A percentile compares a stretch with the other conserved stretches of the same genome.
Conservation (phyloP, 768 basidiomycete species). For the Grammothele lineata region DNA sequence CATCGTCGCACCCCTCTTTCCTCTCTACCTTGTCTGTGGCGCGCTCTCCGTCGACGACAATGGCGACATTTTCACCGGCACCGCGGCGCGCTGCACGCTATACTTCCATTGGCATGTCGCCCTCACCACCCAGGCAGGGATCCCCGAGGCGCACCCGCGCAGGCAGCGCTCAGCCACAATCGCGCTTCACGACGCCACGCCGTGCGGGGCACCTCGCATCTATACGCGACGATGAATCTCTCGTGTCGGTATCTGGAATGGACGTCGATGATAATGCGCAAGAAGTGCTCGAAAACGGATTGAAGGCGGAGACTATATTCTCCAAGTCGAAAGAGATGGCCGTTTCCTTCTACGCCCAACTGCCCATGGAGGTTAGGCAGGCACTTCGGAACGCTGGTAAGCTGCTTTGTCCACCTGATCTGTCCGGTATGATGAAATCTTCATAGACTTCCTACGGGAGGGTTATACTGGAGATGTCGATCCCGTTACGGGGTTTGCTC, state of each 20-base stretch:
- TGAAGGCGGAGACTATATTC: conserved; percentile 40
- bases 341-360: conserved; percentile 61
- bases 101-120: conserved; percentile 21
- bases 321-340: conserved; percentile 71
- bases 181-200: conserved; percentile 40
- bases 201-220: conserved; percentile 15
- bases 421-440: not conserved
- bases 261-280: conserved; percentile 55
- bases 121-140: conserved; percentile 20
- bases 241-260: conserved; percentile 37
- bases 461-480: conserved; percentile 71
- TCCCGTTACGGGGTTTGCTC: conserved; percentile 65
- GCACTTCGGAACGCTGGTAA: conserved; percentile 65
- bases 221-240: conserved; percentile 37
- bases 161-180: conserved; percentile 29
- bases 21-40: not conserved
- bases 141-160: conserved; percentile 24
- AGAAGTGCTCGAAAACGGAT: conserved; percentile 35
- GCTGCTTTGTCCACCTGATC: not conserved
- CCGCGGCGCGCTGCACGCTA: conserved; percentile 54
- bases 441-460: conserved; percentile 62
- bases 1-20: not conserved
- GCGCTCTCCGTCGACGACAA: conserved; percentile 19
- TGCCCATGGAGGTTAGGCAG: conserved; percentile 74
- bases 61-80: conserved; percentile 61